These are phyloP conservation scores for Beverwykella pulmonaria DNA, from an alignment of 495 filamentous ascomycete genomes.

Conservation along the genomic window DNA sequence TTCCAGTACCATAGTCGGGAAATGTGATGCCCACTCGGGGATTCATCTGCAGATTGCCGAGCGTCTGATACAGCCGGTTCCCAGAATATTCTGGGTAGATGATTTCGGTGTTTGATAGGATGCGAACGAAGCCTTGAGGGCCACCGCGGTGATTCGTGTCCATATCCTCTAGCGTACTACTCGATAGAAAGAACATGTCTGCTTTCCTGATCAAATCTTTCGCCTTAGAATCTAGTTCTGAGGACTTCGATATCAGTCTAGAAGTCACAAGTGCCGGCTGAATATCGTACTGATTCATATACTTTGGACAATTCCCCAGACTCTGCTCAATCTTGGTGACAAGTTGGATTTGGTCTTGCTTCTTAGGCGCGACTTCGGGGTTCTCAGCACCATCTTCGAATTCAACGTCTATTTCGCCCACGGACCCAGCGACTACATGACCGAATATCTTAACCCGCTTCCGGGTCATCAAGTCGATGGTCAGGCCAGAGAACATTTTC, in stretches of 20 bases:
- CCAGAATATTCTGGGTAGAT: slow-evolving; percentile 81
- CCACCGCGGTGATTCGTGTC: slow-evolving; percentile 85
- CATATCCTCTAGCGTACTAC: slow-evolving; percentile 66
- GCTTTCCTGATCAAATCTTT: slow-evolving; percentile 63
- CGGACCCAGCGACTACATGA: slow-evolving; percentile 60
- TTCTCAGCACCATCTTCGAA: slow-evolving; percentile 35
- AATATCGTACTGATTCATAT: slow-evolving; percentile 73
- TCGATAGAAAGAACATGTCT: slow-evolving; percentile 77
- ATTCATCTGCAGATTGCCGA: slow-evolving; percentile 71
- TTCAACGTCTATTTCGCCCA: slow-evolving; percentile 43
- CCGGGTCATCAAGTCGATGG: slow-evolving; percentile 67
- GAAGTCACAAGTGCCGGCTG: slow-evolving; percentile 56
- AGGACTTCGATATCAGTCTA: slow-evolving; percentile 53
- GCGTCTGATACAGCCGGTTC: slow-evolving; percentile 78
- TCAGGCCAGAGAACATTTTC: slow-evolving; percentile 61
- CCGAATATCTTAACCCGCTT: slow-evolving; percentile 70
- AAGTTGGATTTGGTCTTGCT: slow-evolving; percentile 62
- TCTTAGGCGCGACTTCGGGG: slow-evolving; percentile 37
- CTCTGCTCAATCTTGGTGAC: slow-evolving; percentile 68
- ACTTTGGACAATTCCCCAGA: slow-evolving; percentile 80
- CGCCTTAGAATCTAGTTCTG: slow-evolving; percentile 52
- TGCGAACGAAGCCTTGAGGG: slow-evolving; percentile 69
- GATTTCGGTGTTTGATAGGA: slow-evolving; percentile 62
- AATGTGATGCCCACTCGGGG: slow-evolving; percentile 67
- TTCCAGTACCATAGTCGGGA: slow-evolving; percentile 69